Evolutionary conservation across 805 yeast genomes (phyloP).

Genomic region (Myxozyma neotropica): DNA sequence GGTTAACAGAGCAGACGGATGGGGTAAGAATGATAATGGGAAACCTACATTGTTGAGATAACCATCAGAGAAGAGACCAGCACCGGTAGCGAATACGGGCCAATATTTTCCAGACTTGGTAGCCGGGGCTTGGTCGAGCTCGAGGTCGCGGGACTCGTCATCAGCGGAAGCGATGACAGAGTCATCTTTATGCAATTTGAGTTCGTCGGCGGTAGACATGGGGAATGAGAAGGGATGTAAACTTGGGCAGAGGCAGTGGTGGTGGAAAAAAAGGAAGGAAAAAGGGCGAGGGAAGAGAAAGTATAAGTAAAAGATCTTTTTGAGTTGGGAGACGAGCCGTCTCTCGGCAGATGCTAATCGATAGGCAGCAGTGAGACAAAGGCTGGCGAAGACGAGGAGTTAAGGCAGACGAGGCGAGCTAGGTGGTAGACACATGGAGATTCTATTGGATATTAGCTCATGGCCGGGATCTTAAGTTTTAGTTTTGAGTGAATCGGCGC

Average conservation of each 20-base stretch:
- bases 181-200: not conserved
- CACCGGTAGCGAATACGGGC: slow-evolving; percentile 83
- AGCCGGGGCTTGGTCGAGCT: not conserved
- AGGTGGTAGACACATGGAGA: no score
- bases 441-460: no score
- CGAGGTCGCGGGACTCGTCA: not conserved
- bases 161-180: not conserved
- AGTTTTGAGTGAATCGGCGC: no score
- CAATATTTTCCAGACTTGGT: slow-evolving; percentile 41
- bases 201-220: slow-evolving; percentile 5
- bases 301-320: not conserved
- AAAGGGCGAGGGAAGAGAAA: not conserved
- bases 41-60: slow-evolving; percentile 66
- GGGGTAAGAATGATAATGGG: not conserved
- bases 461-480: no score
- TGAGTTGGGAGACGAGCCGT: not conserved
- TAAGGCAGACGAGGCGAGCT: no score
- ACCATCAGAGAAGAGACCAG: slow-evolving; percentile 92
- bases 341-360: not conserved
- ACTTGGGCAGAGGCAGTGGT: not conserved
- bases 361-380: not conserved
- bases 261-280: not conserved
- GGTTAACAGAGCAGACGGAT: not conserved
- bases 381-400: no score
- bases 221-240: not conserved